Conservation (phyloP, 257 asterid species). For the Solanum raphanifolium region DNA sequence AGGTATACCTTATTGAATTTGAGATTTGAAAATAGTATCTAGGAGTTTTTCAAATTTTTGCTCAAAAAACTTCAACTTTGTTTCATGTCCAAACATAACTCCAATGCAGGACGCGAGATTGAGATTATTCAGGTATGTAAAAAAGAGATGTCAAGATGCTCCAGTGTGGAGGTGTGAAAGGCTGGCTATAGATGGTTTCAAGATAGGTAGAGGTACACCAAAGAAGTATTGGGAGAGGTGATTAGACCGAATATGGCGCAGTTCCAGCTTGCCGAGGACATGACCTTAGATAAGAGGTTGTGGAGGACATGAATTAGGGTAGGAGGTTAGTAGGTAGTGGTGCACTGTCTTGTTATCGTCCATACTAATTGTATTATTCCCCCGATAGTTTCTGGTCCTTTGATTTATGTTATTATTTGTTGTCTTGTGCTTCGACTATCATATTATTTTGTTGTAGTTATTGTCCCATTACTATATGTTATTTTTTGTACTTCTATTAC, state of each 20-base stretch:
- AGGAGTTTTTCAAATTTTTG: not conserved
- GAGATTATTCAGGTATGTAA: not conserved
- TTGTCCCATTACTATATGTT: not conserved
- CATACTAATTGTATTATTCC: not conserved
- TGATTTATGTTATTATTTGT: not conserved
- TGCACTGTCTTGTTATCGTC: not conserved
- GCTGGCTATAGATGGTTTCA: not conserved
- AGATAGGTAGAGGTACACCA: not conserved
- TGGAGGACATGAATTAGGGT: not conserved
- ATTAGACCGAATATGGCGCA: not conserved
- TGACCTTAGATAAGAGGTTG: not conserved
- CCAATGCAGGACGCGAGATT: not conserved
- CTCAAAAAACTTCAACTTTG: not conserved
- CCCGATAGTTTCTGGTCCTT: not conserved
- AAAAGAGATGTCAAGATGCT: not conserved
- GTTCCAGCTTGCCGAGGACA: not conserved
- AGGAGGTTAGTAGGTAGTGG: not conserved
- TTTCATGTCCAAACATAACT: not conserved
- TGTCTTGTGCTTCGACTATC: not conserved
- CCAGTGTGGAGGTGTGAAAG: not conserved
- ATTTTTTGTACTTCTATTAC: not conserved
- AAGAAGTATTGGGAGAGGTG: not conserved
- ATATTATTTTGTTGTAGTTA: not conserved
- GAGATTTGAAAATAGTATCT: not conserved
- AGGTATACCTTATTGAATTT: not conserved